phyloP scores from a whole-genome alignment of 2,329 filamentous ascomycete genomes.

The Diaporthe vaccinii region DNA sequence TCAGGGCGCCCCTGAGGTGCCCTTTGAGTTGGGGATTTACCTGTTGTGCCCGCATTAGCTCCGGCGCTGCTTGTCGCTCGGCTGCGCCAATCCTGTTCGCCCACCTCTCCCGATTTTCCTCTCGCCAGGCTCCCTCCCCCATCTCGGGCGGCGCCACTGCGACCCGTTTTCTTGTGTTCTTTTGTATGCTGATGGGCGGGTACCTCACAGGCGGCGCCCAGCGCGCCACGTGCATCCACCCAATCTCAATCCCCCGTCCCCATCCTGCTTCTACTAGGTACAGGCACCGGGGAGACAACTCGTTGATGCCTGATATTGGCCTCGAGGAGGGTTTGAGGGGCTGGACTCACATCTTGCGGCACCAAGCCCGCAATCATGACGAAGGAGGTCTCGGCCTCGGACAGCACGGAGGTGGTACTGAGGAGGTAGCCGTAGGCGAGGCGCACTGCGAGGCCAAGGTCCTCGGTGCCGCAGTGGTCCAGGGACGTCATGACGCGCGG shows the following conservation, averaged over 20 bases:
- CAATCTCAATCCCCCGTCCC: background rate
- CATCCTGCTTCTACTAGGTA: background rate
- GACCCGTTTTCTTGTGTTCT: background rate
- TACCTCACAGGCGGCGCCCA: slow-evolving; percentile 9
- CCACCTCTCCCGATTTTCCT: background rate
- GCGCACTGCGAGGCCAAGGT: slow-evolving; percentile 61
- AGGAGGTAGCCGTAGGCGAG: slow-evolving; percentile 64
- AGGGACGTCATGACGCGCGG: slow-evolving; percentile 62
- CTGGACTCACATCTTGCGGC: slow-evolving; percentile 61
- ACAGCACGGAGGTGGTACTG: slow-evolving; percentile 62
- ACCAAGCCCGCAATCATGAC: slow-evolving; percentile 65
- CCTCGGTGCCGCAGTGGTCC: slow-evolving; percentile 63
- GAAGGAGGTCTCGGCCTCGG: slow-evolving; percentile 62
- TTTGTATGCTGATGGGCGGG: background rate
- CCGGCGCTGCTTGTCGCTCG: slow-evolving; percentile 22
- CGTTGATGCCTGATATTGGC: background rate
- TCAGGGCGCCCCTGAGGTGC: slow-evolving; percentile 64
- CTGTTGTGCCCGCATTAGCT: slow-evolving; percentile 47
- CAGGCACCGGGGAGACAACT: background rate
- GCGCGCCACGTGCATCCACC: slow-evolving; percentile 14
- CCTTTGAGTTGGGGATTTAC: slow-evolving; percentile 67
- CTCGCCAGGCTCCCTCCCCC: background rate
- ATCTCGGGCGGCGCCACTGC: background rate
- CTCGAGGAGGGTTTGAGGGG: background rate
- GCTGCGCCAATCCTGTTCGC: slow-evolving; percentile 8